Base-by-base conservation (phyloP, 371 early-diverging fungal genomes). In the Funneliformis caledonium region DNA sequence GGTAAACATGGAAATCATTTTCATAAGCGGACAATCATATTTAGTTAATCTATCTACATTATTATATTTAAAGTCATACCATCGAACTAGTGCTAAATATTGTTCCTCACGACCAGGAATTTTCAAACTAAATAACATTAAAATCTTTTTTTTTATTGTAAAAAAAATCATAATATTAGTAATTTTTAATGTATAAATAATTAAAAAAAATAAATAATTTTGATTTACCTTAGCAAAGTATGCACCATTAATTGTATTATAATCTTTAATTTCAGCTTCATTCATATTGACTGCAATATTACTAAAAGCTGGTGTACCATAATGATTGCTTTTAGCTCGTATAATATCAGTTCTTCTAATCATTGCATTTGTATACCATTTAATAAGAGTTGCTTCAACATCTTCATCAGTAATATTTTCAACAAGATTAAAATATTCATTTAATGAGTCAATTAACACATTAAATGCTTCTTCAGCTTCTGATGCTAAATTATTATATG, bases 91-190 rank as follows among this genome's bases (percentile, higher is more conserved):
- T 7, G 60, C 60, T 22, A 60, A 60, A 4, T 60, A 7, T 4
- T 7, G 4, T 7, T 60, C 60, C 2, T 60, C 4, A 60, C 14
- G 7, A 60, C 4, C 4, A 60, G 4, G 12, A 7, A 60, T 60
- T 60, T 60, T 60, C 14, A 60, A 60, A 60, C 60, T 4, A 60
- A 60, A 60, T 60, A 60, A 60, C 60, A 60, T 60, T 60, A 60
- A 60, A 7, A 60, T 4, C 60, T 60, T 7, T 7, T n/a, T n/a
- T n/a, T n/a, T n/a, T n/a, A n/a, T n/a, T n/a, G 14, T 60, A 12
- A 60, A 19, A 7, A 22, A 60, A 60, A 60, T 4, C 14, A 7
- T 60, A 60, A 60, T 60, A 19, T 60, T 19, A 60, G 12, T 7
- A 60, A 5, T 47, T 47, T 5, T 5, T 47, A 5, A 47, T 47